Percentiles rank a stretch among this genome's conserved stretches.
Evolutionary conservation across 1,284 basidiomycete species (phyloP).

Genomic region (Ganoderma resinaceum): DNA sequence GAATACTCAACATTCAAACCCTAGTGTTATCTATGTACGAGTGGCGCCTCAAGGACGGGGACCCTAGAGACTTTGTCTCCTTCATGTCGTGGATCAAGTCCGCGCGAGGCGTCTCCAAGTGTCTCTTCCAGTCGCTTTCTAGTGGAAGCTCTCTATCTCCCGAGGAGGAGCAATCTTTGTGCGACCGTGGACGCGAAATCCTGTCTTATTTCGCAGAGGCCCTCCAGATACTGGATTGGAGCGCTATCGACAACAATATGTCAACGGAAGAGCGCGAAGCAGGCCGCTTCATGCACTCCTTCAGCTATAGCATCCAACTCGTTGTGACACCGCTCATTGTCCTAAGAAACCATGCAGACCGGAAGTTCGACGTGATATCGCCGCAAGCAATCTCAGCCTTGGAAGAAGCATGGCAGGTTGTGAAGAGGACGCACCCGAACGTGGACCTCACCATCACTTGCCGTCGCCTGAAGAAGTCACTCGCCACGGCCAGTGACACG

Average conservation of each 20-base stretch:
- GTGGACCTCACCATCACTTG: neutral
- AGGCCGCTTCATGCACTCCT: neutral
- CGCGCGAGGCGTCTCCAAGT: neutral
- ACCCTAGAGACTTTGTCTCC: neutral
- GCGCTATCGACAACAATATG: neutral
- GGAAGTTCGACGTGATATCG: neutral
- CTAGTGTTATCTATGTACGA: neutral
- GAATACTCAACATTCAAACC: neutral
- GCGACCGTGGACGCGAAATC: neutral
- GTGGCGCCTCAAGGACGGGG: neutral
- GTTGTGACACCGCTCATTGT: neutral
- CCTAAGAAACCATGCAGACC: neutral
- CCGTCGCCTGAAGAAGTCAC: neutral
- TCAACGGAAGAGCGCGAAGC: neutral
- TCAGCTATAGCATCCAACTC: conserved; percentile 3
- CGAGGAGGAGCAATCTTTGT: neutral
- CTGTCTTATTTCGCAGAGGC: neutral
- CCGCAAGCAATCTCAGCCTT: neutral
- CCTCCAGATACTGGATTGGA: neutral
- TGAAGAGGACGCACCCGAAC: neutral
- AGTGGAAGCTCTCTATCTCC: neutral
- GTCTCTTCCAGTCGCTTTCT: neutral
- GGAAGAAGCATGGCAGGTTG: neutral
- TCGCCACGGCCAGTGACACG: neutral
- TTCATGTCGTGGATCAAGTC: neutral